Evolutionary conservation across 495 filamentous ascomycete species (phyloP).

Genomic region (Durotheca rogersii): DNA sequence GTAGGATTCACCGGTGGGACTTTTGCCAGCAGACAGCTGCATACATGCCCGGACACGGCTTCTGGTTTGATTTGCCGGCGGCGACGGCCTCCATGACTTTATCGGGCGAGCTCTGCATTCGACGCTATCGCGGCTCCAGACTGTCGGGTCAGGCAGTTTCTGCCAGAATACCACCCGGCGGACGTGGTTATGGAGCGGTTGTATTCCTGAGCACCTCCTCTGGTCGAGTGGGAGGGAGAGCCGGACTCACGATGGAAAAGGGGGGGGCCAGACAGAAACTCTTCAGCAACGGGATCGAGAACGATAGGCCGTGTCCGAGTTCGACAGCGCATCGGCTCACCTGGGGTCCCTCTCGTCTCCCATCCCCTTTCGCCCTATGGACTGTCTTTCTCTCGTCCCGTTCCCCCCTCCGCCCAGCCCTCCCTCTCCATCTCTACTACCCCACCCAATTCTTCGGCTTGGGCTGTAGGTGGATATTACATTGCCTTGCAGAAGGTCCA

Average conservation of each 20-base stretch:
- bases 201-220: constrained; percentile 4
- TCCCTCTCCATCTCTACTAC: too few species aligned
- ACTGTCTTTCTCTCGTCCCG: too few species aligned
- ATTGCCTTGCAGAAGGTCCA: too few species aligned
- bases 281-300: constrained; percentile 1
- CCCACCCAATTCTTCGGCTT: constrained; percentile 4
- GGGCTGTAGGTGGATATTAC: neutral
- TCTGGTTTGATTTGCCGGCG: constrained; percentile 16
- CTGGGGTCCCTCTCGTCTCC: too few species aligned
- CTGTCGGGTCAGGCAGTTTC: constrained; percentile 39
- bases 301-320: constrained; percentile 2
- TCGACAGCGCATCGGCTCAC: too few species aligned
- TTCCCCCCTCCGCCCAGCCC: too few species aligned
- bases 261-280: neutral
- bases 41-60: constrained; percentile 16
- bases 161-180: constrained; percentile 17
- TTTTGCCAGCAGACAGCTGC: constrained; percentile 21
- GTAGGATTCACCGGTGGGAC: constrained; percentile 17
- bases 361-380: neutral
- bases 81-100: neutral
- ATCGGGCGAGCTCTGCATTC: constrained; percentile 13
- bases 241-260: neutral
- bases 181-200: constrained; percentile 9
- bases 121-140: constrained; percentile 31
- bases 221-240: constrained; percentile 5